Evolutionary conservation across 192 early-diverging fungal genomes (phyloP).

Genomic region (Gorgonomyces haynaldii): DNA sequence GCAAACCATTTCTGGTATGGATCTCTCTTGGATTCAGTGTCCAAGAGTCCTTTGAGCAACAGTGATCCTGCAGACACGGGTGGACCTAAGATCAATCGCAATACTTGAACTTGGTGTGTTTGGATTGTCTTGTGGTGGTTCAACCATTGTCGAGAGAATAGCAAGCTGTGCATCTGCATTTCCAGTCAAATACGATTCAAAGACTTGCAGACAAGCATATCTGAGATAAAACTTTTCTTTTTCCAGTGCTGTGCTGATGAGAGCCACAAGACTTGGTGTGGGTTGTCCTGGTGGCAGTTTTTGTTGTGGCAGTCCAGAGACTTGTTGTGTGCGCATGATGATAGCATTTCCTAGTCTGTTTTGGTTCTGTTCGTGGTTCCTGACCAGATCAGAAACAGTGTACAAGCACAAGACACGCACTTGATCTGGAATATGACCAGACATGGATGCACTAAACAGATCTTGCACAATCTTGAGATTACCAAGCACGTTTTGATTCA

Average conservation of each 20-base stretch:
- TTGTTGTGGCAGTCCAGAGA: slow-evolving; percentile 14
- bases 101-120: no score
- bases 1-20: no score
- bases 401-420: slow-evolving; percentile 75
- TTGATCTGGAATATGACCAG: slow-evolving; percentile 59
- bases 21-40: no score
- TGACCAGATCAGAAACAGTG: slow-evolving; percentile 73
- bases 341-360: slow-evolving; percentile 36
- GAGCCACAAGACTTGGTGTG: slow-evolving; percentile 65
- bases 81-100: no score
- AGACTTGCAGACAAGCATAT: slow-evolving; percentile 72
- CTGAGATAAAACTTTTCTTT: slow-evolving; percentile 59
- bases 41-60: no score
- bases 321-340: slow-evolving; percentile 12
- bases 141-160: no score
- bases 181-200: no score
- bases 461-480: slow-evolving; percentile 70
- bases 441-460: slow-evolving; percentile 67
- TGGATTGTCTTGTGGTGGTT: no score
- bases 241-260: slow-evolving; percentile 67
- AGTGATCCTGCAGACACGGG: no score
- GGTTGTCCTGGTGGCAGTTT: slow-evolving; percentile 28
- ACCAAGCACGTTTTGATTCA: slow-evolving; percentile 85
- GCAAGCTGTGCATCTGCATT: slow-evolving; percentile 83
- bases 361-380: slow-evolving; percentile 65